These are phyloP conservation scores for Circinella minor DNA, from an alignment of 371 early-diverging fungal genomes.

Conservation along the genomic window DNA sequence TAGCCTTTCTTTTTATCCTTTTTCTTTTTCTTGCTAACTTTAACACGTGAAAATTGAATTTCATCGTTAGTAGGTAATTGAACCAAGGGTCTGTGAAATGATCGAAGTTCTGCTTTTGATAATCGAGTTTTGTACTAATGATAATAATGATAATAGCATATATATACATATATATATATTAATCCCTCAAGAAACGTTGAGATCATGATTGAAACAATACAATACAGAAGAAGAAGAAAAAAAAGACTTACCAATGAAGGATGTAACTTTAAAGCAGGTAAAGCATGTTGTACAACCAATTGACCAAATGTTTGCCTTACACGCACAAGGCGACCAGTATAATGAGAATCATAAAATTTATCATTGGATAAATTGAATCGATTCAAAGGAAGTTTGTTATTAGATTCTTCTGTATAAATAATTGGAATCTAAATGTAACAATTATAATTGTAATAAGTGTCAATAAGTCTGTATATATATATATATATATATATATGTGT, in stretches of 20 bases:
- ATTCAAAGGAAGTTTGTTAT: slow-evolving; percentile 68
- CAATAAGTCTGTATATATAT: no score
- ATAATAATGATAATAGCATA: not conserved
- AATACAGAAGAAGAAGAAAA: no score
- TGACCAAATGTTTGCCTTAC: slow-evolving; percentile 93
- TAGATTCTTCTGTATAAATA: slow-evolving; percentile 54
- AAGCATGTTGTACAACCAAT: slow-evolving; percentile 90
- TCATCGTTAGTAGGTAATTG: slow-evolving; percentile 61
- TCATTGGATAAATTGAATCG: slow-evolving; percentile 97
- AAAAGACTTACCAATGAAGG: slow-evolving; percentile 68
- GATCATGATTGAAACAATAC: not conserved
- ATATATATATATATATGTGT: no score
- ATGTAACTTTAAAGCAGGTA: slow-evolving; percentile 92
- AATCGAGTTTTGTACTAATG: slow-evolving; percentile 87
- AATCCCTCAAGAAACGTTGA: not conserved
- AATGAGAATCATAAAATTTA: slow-evolving; percentile 84
- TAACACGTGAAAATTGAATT: slow-evolving; percentile 75
- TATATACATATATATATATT: not conserved
- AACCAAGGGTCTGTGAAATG: slow-evolving; percentile 93
- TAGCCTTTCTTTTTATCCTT: slow-evolving; percentile 76
- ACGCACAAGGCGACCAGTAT: slow-evolving; percentile 73
- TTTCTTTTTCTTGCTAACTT: slow-evolving; percentile 73
- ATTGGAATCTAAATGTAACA: slow-evolving; percentile 26
- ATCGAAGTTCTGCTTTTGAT: slow-evolving; percentile 86
- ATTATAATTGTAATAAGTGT: no score